Percentiles rank a stretch among this genome's conserved stretches.
Conservation (phyloP, 805 yeast species). For the Candida coleopterorum region DNA sequence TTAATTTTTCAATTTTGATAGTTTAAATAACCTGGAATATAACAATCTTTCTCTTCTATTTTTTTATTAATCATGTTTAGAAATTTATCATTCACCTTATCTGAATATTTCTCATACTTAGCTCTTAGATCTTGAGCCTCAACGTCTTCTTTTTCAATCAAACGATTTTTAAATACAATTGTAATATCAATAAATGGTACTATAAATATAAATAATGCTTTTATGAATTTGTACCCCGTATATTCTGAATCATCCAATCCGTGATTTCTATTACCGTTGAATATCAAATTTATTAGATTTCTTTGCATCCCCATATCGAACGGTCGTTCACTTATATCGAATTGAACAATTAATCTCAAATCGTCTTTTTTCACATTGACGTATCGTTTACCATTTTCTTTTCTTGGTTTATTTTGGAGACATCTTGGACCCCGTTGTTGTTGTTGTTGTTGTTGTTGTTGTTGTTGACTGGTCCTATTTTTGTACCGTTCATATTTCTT, state of each 20-base stretch:
- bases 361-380: conserved; percentile 35
- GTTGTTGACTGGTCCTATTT: conserved; percentile 7
- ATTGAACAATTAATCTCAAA: conserved; percentile 33
- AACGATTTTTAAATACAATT: conserved; percentile 2
- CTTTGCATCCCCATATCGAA: conserved; percentile 32
- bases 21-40: conserved; percentile 14
- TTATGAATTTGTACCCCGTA: conserved; percentile 11
- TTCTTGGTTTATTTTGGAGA: conserved; percentile 9
- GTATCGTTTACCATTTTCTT: conserved; percentile 34
- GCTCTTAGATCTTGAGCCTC: background rate
- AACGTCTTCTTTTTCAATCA: background rate
- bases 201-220: conserved; percentile 12
- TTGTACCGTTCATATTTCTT: conserved; percentile 27
- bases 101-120: conserved; percentile 9
- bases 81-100: conserved; percentile 11
- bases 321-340: conserved; percentile 25
- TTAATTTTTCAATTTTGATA: background rate
- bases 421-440: too few relatives aligned
- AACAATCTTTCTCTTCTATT: conserved; percentile 13
- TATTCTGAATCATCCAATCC: conserved; percentile 10
- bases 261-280: conserved; percentile 20
- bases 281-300: conserved; percentile 33
- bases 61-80: conserved; percentile 11
- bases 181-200: conserved; percentile 22
- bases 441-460: too few relatives aligned